Base-by-base conservation (phyloP, 2,329 filamentous ascomycete genomes). In the Microdochium bolleyi region DNA sequence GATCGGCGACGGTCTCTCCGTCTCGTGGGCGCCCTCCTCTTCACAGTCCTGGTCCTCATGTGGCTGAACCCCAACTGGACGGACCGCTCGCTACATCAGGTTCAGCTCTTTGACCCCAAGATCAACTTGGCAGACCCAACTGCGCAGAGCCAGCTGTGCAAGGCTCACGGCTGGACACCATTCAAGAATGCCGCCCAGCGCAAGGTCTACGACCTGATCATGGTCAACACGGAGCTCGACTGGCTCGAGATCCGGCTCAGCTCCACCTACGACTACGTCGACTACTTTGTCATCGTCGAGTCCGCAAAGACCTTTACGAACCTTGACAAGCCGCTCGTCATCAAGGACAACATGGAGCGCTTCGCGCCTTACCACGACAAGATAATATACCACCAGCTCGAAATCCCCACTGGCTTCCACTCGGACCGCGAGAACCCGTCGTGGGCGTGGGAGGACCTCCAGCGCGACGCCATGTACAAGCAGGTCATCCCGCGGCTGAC, bases 201-300 rank as follows among this genome's bases (percentile, higher is more conserved):
- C 50, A 81, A 79, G 61, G 69, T 83, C 30, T 83, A 82, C 63
- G 83, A 87, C 61, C 70, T 87, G 1, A 72, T 84, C 59, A 77
- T 85, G 72, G 67, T 85, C 58, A 84, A 82, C 58, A 77, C 73
- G 2, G 83, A 86, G 66, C 71, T 86, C 13, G 83, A 86, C 66
- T 83, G 80, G 74, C 72, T 87, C 44, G 83, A 87, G 63, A 79
- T 87, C 49, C 78, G 82, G 11, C 70, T 87, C 2, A 73, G 81
- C 59, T 78, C 78, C 2, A 73, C 83, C 16, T 77, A 78, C 53
- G 65, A 76, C 38, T 67, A 77, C 44, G 80, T 86, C 54, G 83
- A 87, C 67, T 84, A 84, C 66, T 87, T 84, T 58, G 71, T 87
- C 60, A 74, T 87, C 32, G 74, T 85, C 50, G 83, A 87, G 67